These are phyloP conservation scores for Bipolaris cookei DNA, from an alignment of 2,329 filamentous ascomycete species.

Conservation along the genomic window DNA sequence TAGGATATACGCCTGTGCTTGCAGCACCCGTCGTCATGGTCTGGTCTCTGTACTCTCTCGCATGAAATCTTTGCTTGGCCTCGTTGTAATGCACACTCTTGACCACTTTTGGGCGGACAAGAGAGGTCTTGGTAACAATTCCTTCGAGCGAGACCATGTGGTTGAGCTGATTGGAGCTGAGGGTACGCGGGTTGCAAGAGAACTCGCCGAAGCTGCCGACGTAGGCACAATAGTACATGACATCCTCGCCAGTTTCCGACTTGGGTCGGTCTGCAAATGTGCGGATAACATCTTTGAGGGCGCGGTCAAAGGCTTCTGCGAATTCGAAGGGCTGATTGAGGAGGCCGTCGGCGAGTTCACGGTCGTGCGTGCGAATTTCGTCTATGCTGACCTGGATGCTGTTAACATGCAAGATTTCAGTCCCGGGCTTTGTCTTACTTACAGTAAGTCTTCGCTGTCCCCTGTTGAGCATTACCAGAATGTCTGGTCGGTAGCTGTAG, in stretches of 20 bases:
- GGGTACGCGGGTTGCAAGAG: conserved; percentile 89
- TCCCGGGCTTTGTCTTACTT: conserved; percentile 20
- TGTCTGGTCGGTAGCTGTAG: conserved; percentile 86
- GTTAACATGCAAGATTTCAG: conserved; percentile 6
- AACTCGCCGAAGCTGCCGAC: conserved; percentile 94
- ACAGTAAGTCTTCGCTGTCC: conserved; percentile 64
- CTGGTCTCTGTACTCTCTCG: conserved; percentile 91
- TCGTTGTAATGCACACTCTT: conserved; percentile 98
- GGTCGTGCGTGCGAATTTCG: conserved; percentile 86
- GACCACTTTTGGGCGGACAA: conserved; percentile 96
- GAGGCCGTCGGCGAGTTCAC: conserved; percentile 79
- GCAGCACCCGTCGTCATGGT: conserved; percentile 91
- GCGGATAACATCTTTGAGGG: conserved; percentile 85
- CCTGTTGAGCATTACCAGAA: conserved; percentile 75
- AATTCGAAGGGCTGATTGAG: conserved; percentile 89
- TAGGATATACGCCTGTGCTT: conserved; percentile 90
- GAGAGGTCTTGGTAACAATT: conserved; percentile 93
- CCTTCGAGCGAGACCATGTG: conserved; percentile 97
- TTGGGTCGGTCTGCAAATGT: conserved; percentile 77
- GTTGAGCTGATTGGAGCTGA: conserved; percentile 89
- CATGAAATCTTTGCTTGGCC: conserved; percentile 82
- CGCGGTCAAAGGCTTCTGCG: conserved; percentile 84
- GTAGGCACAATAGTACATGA: conserved; percentile 93
- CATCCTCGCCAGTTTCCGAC: conserved; percentile 77
- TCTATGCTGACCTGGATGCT: conserved; percentile 66